Conservation (phyloP, 2,329 filamentous ascomycete genomes). For the Trichothecium roseum region DNA sequence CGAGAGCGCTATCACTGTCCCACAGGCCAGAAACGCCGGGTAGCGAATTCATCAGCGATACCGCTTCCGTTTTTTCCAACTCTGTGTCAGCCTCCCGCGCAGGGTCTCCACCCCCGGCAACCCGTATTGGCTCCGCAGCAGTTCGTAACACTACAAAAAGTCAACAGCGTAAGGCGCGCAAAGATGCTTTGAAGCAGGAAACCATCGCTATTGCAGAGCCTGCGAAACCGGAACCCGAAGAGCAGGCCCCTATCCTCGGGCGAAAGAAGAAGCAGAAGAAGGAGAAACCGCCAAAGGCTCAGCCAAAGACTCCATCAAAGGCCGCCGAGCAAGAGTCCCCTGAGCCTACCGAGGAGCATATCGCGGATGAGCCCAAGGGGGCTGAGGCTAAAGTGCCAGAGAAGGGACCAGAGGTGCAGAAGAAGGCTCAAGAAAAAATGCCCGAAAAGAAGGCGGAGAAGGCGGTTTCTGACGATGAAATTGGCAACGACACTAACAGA, state of each 20-base stretch:
- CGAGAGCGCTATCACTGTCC: constrained; percentile 17
- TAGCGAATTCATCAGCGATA: constrained; percentile 69
- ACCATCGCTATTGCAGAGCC: constrained; percentile 41
- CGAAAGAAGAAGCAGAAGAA: constrained; percentile 84
- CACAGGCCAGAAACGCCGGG: constrained; percentile 59
- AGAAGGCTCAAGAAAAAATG: constrained; percentile 1
- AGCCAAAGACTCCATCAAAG: background rate
- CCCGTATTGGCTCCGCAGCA: constrained; percentile 56
- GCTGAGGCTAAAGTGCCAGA: constrained; percentile 1
- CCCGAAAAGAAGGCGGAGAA: background rate
- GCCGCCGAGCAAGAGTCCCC: too few relatives aligned
- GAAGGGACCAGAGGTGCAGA: constrained; percentile 4
- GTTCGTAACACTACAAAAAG: constrained; percentile 65
- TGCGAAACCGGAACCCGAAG: constrained; percentile 40
- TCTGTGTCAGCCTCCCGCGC: constrained; percentile 59
- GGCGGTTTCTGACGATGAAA: constrained; percentile 2
- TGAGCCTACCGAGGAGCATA: constrained; percentile 7
- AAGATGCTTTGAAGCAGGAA: constrained; percentile 56
- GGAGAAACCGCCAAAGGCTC: constrained; percentile 36
- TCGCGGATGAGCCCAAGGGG: constrained; percentile 4
- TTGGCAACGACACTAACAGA: background rate
- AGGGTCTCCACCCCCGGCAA: constrained; percentile 55
- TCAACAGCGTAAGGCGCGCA: constrained; percentile 66
- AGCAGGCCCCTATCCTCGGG: constrained; percentile 63
- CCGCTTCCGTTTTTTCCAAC: constrained; percentile 61